Evolutionary conservation across 2,329 filamentous ascomycete genomes (phyloP), one percentile per base, ranked within the genome.

Genomic region (Geosmithia putterillii): DNA sequence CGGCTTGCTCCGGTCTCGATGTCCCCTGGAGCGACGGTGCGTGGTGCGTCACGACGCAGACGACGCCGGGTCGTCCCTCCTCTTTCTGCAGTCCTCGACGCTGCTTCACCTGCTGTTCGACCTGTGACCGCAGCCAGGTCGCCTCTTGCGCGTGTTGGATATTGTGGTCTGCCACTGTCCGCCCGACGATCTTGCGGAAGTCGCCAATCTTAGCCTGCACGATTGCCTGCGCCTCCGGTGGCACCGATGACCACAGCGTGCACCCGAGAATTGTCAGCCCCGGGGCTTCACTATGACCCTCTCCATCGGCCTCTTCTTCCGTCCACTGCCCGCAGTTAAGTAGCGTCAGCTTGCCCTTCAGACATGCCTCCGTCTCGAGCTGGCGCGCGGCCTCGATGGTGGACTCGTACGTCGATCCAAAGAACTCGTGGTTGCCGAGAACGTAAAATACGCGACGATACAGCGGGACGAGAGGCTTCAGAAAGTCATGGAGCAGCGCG

Each of bases 21-120:
- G 71, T 69, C 7, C 63, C 64, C 38, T 63, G 47, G 1, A 71
- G 48, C n/a, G 61, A 69, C 1, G 76, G 75, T 2, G 74, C 73
- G 50, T 80, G 75, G 43, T 79, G 73, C 1, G 74, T 79, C 0
- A 70, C 64, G 0, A 80, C 64, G 0, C 80, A 45, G 6, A 77
- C 43, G 36, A 35, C 51, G 7, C 17, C 14, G 34, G n/a, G n/a
- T n/a, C n/a, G n/a, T n/a, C 17, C 34, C 15, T 36, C 7, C 7
- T 36, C 34, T 36, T 6, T 47, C 32, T 44, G 46, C 28, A 50
- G 47, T 2, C 41, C 2, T 4, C 45, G 42, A 3, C 47, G 39
- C 28, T 20, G 17, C 7, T 45, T 37, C 34, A 53, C 49, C 37
- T 56, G 48, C 15, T 51, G 38, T n/a, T 17, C 12, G 21, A 39